Conservation (phyloP, 371 early-diverging fungal species). For the Choanephora cucurbitarum region DNA sequence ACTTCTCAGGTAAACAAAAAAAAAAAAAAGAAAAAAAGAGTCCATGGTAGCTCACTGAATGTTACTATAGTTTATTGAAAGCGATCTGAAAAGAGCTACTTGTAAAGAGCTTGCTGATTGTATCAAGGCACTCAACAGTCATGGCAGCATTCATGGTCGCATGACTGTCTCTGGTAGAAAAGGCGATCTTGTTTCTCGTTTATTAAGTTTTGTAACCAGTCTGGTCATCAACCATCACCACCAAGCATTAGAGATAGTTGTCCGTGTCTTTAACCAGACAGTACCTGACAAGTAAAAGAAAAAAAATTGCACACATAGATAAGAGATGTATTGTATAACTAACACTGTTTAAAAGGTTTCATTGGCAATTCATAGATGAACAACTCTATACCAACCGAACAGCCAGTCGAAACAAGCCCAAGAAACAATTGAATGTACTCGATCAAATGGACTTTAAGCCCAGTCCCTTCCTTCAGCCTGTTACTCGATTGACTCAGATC, state of each 20-base stretch:
- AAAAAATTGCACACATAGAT: too few species aligned
- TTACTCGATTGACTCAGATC: slow-evolving; percentile 24
- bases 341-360: not conserved
- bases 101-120: slow-evolving; percentile 18
- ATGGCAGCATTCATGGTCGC: not conserved
- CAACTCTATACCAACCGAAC: slow-evolving; percentile 5
- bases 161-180: slow-evolving; percentile 16
- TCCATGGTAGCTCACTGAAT: not conserved
- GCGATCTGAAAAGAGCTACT: slow-evolving; percentile 15
- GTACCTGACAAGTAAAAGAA: slow-evolving; percentile 20
- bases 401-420: not conserved
- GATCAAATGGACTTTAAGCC: slow-evolving; percentile 25
- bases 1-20: not conserved
- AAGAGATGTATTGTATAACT: too few species aligned
- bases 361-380: slow-evolving; percentile 11
- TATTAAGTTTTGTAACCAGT: slow-evolving; percentile 2
- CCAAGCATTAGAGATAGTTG: slow-evolving; percentile 3
- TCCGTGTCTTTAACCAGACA: slow-evolving; percentile 14
- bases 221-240: not conserved
- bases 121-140: slow-evolving; percentile 15
- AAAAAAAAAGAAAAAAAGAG: slow-evolving; percentile 3
- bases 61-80: not conserved
- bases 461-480: slow-evolving; percentile 39
- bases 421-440: slow-evolving; percentile 1
- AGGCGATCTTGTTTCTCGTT: slow-evolving; percentile 8